These are phyloP conservation scores for Cairneyella variabilis DNA, from an alignment of 495 filamentous ascomycete species.

Conservation along the genomic window DNA sequence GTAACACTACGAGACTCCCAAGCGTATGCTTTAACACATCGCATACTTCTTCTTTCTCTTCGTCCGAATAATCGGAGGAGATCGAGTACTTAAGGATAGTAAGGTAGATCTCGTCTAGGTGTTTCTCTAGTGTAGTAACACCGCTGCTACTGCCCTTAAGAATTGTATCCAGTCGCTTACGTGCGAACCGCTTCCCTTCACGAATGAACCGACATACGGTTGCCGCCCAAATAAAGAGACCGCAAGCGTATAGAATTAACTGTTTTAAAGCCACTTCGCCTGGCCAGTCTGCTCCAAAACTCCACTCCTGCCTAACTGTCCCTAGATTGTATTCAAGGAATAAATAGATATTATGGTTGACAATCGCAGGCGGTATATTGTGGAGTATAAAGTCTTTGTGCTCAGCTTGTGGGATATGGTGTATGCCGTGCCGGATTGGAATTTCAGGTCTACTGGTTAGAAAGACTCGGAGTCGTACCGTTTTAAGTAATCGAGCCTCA, in stretches of 20 bases:
- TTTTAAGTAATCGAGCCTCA: neutral
- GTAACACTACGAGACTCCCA: neutral
- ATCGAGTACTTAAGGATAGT: neutral
- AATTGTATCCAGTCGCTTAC: constrained; percentile 2
- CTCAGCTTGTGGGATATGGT: constrained; percentile 19
- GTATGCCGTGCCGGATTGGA: neutral
- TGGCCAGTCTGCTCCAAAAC: neutral
- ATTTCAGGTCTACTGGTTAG: too few relatives aligned
- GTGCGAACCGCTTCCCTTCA: constrained; percentile 4
- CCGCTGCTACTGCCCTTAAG: neutral
- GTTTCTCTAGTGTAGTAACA: neutral
- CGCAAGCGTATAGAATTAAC: neutral
- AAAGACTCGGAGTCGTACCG: neutral
- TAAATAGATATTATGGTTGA: neutral
- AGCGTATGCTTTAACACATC: neutral
- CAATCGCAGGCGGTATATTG: neutral
- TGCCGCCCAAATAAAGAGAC: too few relatives aligned
- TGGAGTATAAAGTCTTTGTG: neutral
- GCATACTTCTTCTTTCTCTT: too few relatives aligned
- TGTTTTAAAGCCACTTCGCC: neutral
- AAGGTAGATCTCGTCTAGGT: too few relatives aligned
- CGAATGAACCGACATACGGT: too few relatives aligned
- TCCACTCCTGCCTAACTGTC: neutral
- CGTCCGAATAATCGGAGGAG: neutral
- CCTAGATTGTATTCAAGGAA: neutral